Conservation (phyloP, 768 basidiomycete species). For the Termitomyces sp. region DNA sequence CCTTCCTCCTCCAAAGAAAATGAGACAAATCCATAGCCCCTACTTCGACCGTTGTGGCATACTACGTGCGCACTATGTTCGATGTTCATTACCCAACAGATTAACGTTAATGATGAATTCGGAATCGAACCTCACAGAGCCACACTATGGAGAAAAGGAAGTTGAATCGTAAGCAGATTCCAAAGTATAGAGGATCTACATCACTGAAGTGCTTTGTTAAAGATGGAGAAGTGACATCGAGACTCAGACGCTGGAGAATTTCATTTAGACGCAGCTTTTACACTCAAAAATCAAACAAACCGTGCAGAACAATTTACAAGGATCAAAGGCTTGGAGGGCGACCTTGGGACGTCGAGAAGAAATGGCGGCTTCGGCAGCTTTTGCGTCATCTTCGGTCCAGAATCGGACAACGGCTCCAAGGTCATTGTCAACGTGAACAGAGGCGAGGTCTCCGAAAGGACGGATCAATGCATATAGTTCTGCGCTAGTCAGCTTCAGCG, state of each 20-base stretch:
- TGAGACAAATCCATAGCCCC: slow-evolving; percentile 4
- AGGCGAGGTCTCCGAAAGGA: slow-evolving; percentile 2
- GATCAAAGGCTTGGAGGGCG: not conserved
- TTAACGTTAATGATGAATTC: not conserved
- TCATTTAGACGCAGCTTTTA: not conserved
- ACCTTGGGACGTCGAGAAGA: not conserved
- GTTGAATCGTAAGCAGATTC: not conserved
- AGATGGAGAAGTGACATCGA: not conserved
- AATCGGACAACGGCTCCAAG: slow-evolving; percentile 2
- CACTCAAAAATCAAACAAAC: not conserved
- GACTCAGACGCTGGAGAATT: not conserved
- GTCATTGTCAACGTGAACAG: not conserved
- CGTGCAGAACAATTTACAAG: not conserved
- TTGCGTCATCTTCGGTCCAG: slow-evolving; percentile 5
- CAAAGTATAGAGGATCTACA: not conserved
- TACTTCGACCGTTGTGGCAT: not conserved
- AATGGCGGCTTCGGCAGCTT: not conserved
- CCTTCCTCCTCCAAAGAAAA: slow-evolving; percentile 5
- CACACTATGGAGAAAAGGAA: not conserved
- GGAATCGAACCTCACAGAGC: slow-evolving; percentile 2
- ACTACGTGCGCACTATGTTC: not conserved
- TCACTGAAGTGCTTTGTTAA: not conserved
- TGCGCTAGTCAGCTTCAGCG: not conserved
- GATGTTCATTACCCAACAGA: not conserved
- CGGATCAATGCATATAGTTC: slow-evolving; percentile 1